Evolutionary conservation across 352 stramenopile genomes (phyloP).

Genomic region (Thalassiosira ordinaria): DNA sequence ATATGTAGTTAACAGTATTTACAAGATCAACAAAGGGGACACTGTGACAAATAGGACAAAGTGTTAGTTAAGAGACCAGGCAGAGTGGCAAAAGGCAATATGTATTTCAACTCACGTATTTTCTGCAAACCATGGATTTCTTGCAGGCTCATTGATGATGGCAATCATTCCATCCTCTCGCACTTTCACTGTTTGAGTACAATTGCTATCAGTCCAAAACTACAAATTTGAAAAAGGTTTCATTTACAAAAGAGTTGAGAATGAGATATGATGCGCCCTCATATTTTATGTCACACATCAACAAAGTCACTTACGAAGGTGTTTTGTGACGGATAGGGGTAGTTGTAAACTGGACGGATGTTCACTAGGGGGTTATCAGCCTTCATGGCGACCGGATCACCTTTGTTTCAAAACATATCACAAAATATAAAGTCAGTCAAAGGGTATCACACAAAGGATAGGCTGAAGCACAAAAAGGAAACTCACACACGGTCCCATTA

Average conservation of each 20-base stretch:
- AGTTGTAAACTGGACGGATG: slow-evolving; percentile 45
- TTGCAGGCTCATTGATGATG: slow-evolving; percentile 40
- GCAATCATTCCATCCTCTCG: slow-evolving; percentile 57
- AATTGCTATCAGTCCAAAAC: slow-evolving; percentile 58
- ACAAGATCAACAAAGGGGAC: slow-evolving; percentile 47
- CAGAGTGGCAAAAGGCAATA: too few species aligned
- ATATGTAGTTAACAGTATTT: slow-evolving; percentile 60
- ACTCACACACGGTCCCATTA: slow-evolving; percentile 50
- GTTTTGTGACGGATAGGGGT: slow-evolving; percentile 41
- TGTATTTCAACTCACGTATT: slow-evolving; percentile 34
- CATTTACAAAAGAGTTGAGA: too few species aligned
- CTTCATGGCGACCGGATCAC: slow-evolving; percentile 41
- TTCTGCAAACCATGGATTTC: slow-evolving; percentile 46
- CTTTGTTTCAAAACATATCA: too few species aligned
- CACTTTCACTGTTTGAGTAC: slow-evolving; percentile 54
- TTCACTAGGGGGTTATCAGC: slow-evolving; percentile 55
- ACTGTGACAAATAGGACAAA: background rate
- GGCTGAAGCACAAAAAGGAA: too few species aligned
- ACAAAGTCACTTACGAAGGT: too few species aligned
- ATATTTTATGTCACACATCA: too few species aligned
- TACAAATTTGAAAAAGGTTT: too few species aligned
- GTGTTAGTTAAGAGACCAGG: background rate
- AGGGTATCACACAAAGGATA: too few species aligned
- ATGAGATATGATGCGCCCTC: too few species aligned
- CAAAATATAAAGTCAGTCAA: too few species aligned